A percentile compares a stretch with the other conserved stretches of the same genome.
phyloP scores from a whole-genome alignment of 148 eudicot genomes.

The Euryodendron excelsum region DNA sequence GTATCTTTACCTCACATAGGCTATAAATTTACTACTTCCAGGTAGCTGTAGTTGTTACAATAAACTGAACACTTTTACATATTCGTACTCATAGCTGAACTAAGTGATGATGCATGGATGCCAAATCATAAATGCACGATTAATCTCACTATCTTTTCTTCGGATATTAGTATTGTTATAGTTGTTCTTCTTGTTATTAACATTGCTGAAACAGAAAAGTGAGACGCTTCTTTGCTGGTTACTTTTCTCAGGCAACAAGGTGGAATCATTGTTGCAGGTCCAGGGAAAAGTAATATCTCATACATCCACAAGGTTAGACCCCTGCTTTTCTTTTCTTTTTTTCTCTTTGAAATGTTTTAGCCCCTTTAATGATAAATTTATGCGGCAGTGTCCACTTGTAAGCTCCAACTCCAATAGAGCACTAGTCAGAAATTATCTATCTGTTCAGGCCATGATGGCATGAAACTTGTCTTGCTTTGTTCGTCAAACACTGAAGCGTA shows the following conservation, averaged over 20 bases:
- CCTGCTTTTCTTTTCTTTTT: background rate
- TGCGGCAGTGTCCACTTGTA: background rate
- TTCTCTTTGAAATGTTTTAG: background rate
- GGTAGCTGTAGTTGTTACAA: background rate
- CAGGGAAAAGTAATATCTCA: slow-evolving; percentile 82
- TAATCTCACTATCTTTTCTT: background rate
- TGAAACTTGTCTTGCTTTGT: background rate
- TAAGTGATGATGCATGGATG: slow-evolving; percentile 16
- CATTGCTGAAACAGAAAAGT: background rate
- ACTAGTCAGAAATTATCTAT: background rate
- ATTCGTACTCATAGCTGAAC: background rate
- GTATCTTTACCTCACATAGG: too few species aligned
- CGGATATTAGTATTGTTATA: background rate
- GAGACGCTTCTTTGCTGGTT: slow-evolving; percentile 1
- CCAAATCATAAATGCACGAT: background rate
- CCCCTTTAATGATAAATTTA: background rate
- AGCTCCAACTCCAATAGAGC: background rate
- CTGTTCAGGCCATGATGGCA: background rate
- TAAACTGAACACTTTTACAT: background rate
- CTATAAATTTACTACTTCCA: background rate
- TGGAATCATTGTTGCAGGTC: slow-evolving; percentile 95
- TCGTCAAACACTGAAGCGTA: background rate
- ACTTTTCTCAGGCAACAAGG: slow-evolving; percentile 86
- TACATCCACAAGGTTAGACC: slow-evolving; percentile 78
- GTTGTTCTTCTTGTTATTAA: background rate